These are phyloP conservation scores for Plasmopara viticola DNA, from an alignment of 352 stramenopile species.

Conservation along the genomic window DNA sequence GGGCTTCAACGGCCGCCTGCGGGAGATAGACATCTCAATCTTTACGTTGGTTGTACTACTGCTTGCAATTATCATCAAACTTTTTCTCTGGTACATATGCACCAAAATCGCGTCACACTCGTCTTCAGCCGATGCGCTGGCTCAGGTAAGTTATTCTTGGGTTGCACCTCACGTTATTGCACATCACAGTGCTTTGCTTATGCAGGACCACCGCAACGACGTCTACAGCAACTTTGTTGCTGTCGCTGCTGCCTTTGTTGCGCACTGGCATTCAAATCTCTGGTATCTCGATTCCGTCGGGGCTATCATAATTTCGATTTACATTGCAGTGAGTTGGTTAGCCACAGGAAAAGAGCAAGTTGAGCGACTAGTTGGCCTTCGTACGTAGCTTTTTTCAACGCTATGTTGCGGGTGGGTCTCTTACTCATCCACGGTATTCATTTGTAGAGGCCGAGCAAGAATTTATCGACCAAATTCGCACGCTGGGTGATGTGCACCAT, in stretches of 20 bases:
- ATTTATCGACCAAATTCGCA: slow-evolving; percentile 91
- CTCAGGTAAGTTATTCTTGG: slow-evolving; percentile 36
- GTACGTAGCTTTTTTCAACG: slow-evolving; percentile 34
- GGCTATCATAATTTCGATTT: slow-evolving; percentile 93
- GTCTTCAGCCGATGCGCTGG: slow-evolving; percentile 62
- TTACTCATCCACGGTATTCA: slow-evolving; percentile 1
- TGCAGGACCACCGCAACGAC: slow-evolving; percentile 96
- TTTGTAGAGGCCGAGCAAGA: slow-evolving; percentile 76
- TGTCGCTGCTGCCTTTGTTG: slow-evolving; percentile 69
- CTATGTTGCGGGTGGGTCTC: neutral
- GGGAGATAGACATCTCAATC: slow-evolving; percentile 59
- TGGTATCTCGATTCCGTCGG: slow-evolving; percentile 94
- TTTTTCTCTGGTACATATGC: slow-evolving; percentile 79
- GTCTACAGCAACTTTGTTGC: slow-evolving; percentile 92
- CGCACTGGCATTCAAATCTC: slow-evolving; percentile 58
- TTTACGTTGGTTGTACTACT: slow-evolving; percentile 64
- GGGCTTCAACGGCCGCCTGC: slow-evolving; percentile 53
- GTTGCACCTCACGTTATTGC: neutral
- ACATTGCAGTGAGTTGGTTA: slow-evolving; percentile 95
- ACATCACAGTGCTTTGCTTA: slow-evolving; percentile 1
- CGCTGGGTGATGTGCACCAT: slow-evolving; percentile 85
- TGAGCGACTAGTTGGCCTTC: slow-evolving; percentile 79
- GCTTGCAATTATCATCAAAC: slow-evolving; percentile 73
- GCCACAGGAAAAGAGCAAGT: slow-evolving; percentile 94
- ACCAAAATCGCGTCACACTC: slow-evolving; percentile 56